Conservation (phyloP, 257 asterid species). For the Nemophila menziesii region DNA sequence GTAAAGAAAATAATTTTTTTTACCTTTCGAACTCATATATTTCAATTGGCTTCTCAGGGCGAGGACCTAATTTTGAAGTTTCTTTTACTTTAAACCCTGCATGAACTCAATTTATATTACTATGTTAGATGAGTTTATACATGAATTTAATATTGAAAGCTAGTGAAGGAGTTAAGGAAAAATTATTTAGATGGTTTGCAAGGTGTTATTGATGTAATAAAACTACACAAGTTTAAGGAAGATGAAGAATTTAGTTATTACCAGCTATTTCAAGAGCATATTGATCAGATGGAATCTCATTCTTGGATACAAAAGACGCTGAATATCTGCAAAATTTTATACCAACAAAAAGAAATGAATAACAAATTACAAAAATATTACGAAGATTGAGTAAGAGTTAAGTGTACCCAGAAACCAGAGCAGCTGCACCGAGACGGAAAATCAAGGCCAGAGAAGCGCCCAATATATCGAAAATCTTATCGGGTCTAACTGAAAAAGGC, state of each 20-base stretch:
- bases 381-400: constrained; percentile 1
- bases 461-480: constrained; percentile 52
- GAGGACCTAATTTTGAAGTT: constrained; percentile 73
- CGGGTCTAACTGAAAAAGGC: constrained; percentile 69
- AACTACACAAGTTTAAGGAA: not conserved
- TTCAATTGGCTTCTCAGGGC: constrained; percentile 89
- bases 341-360: not conserved
- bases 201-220: no score
- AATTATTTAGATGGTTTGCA: not conserved
- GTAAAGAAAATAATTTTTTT: constrained; percentile 1
- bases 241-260: constrained; percentile 14
- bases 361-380: not conserved
- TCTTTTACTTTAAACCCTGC: constrained; percentile 86
- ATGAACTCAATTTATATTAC: constrained; percentile 5
- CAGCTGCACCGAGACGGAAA: constrained; percentile 74
- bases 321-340: constrained; percentile 51
- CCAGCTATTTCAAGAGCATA: constrained; percentile 84
- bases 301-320: constrained; percentile 48
- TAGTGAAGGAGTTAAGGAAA: not conserved
- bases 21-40: constrained; percentile 85
- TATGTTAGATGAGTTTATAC: not conserved
- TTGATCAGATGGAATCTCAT: constrained; percentile 60
- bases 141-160: not conserved
- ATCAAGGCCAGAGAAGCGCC: constrained; percentile 82
- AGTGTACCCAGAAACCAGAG: constrained; percentile 60